Evolutionary conservation across 169 alveolate species (phyloP), one percentile per base, ranked within the genome.

Genomic region (Eimeria necatrix): DNA sequence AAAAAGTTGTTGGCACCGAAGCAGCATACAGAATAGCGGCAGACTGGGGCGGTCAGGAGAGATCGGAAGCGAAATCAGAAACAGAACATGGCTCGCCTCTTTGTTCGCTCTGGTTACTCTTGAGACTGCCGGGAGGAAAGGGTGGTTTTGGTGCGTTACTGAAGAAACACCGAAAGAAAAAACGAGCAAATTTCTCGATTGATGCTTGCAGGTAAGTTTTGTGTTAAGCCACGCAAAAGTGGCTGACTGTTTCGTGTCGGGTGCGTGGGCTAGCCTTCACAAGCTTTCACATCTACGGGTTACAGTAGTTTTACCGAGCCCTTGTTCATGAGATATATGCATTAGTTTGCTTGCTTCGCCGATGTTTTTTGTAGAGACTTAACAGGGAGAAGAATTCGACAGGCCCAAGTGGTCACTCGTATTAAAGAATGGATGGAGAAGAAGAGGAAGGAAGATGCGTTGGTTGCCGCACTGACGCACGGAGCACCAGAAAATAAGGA

Each of bases 401-500:
- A 97, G 74, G 97, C 96, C 14, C 96, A 96, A 70, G 96, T 95
- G 76, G 96, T 95, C 87, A 91, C 95, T 46, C 96, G 96, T 85
- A 80, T 97, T 76, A 95, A 94, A 41, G 97, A 93, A 78, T 97
- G 98, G 98, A 86, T 96, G 87, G 84, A 94, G 85, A 96, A 94
- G 83, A 93, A 96, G 95, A 83, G 86, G 14, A 96, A 95, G 85
- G 97, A 96, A 88, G 97, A 96, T 61, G 91, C 86, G 5, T 52
- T 91, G 2, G 95, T 91, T 49, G 85, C 70, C 22, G 94, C 76
- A 16, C 89, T 89, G 68, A 32, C 78, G 4, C 74, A 32, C 14
- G 94, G 64, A 41, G 26, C 81, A 20, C 83, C 12, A 41, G 93
- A 85, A 16, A 18, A 14, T 14, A 59, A 60, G 80, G 81, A 32